These are phyloP conservation scores for Podospora appendiculata DNA, from an alignment of 495 filamentous ascomycete species.

Conservation along the genomic window DNA sequence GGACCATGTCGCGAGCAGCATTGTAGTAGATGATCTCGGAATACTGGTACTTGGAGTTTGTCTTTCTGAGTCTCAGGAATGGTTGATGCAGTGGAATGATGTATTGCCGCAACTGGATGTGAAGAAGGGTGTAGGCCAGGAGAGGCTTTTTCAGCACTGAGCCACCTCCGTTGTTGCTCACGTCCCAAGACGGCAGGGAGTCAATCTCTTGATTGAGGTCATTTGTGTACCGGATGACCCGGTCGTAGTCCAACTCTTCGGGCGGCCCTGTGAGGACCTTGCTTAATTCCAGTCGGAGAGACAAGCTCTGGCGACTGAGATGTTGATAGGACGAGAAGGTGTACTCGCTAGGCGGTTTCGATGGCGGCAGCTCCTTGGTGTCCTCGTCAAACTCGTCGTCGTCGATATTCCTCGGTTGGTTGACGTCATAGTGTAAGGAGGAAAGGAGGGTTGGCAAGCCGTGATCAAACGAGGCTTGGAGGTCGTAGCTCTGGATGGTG, in stretches of 20 bases:
- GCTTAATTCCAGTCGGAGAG: slow-evolving; percentile 34
- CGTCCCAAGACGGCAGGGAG: slow-evolving; percentile 34
- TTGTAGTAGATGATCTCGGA: slow-evolving; percentile 41
- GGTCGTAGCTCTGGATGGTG: slow-evolving; percentile 51
- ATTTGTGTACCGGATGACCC: slow-evolving; percentile 37
- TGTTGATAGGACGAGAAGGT: slow-evolving; percentile 35
- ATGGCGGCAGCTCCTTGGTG: slow-evolving; percentile 26
- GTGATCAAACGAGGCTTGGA: slow-evolving; percentile 52
- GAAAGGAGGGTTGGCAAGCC: slow-evolving; percentile 45
- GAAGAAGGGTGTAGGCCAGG: slow-evolving; percentile 32
- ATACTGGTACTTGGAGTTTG: slow-evolving; percentile 35
- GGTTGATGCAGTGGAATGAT: slow-evolving; percentile 39
- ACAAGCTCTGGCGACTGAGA: slow-evolving; percentile 29
- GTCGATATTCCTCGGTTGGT: slow-evolving; percentile 34
- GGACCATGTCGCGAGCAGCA: slow-evolving; percentile 36
- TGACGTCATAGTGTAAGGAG: slow-evolving; percentile 28
- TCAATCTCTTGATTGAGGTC: slow-evolving; percentile 37
- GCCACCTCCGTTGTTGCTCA: slow-evolving; percentile 4
- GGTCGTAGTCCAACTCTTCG: slow-evolving; percentile 31
- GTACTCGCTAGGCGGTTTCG: slow-evolving; percentile 25
- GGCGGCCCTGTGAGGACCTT: slow-evolving; percentile 25
- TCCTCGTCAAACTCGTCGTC: slow-evolving; percentile 38
- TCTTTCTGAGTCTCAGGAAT: slow-evolving; percentile 31
- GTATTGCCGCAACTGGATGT: slow-evolving; percentile 36
- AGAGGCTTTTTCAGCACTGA: slow-evolving; percentile 22